These are phyloP conservation scores for Pichia californica DNA, from an alignment of 805 yeast species.

Conservation along the genomic window DNA sequence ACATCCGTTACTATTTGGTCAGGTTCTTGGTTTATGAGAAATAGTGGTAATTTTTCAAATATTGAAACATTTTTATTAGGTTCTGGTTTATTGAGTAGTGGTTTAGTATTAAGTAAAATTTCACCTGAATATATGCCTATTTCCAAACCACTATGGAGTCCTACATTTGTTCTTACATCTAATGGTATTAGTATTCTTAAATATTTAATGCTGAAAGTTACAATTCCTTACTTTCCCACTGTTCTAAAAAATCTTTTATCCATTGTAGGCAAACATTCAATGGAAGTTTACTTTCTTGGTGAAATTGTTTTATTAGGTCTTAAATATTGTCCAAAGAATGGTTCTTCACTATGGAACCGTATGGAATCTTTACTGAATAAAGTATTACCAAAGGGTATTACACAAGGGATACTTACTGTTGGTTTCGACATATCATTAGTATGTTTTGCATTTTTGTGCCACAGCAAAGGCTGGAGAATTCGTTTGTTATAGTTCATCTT, in stretches of 20 bases:
- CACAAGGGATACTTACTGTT: too few relatives aligned
- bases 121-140: conserved; percentile 27
- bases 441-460: too few relatives aligned
- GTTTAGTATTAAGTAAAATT: conserved; percentile 21
- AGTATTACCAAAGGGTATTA: too few relatives aligned
- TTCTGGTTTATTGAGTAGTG: conserved; percentile 14
- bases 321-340: too few relatives aligned
- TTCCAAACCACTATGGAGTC: conserved; percentile 34
- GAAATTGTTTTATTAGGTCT: conserved; percentile 10
- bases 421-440: too few relatives aligned
- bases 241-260: conserved; percentile 13
- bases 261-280: conserved; percentile 24
- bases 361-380: too few relatives aligned
- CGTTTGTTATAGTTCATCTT: too few relatives aligned
- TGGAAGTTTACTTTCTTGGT: conserved; percentile 26
- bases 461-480: too few relatives aligned
- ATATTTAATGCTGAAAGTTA: conserved; percentile 9
- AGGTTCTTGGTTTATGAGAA: conserved; percentile 26
- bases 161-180: conserved; percentile 26
- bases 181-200: conserved; percentile 1
- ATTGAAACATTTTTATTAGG: conserved; percentile 17
- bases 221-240: conserved; percentile 23
- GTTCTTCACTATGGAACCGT: too few relatives aligned
- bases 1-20: conserved; percentile 32
- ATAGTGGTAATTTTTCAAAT: conserved; percentile 13